phyloP scores from a whole-genome alignment of 2,329 filamentous ascomycete genomes.

The Ophiostoma sp. region DNA sequence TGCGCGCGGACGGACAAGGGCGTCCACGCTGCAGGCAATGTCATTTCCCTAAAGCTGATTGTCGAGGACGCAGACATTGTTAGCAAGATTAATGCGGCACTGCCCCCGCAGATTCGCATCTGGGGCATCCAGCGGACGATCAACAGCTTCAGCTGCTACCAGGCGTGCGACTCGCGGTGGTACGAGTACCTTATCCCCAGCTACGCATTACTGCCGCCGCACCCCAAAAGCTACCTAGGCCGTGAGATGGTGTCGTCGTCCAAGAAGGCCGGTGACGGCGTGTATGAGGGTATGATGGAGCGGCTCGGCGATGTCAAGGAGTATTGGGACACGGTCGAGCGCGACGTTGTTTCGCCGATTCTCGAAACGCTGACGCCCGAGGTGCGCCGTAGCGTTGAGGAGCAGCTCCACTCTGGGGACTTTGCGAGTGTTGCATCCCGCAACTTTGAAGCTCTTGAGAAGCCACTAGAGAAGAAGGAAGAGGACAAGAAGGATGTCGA shows the following conservation, averaged over 20 bases:
- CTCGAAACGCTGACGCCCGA: constrained; percentile 58
- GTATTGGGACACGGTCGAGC: constrained; percentile 80
- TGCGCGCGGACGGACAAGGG: constrained; percentile 97
- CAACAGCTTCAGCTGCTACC: constrained; percentile 90
- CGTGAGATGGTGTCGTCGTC: constrained; percentile 75
- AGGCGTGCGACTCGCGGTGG: constrained; percentile 88
- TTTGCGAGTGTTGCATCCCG: neutral
- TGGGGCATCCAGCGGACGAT: constrained; percentile 91
- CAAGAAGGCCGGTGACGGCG: constrained; percentile 39
- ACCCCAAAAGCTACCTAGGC: constrained; percentile 79
- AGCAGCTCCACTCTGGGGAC: constrained; percentile 49
- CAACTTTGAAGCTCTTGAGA: constrained; percentile 7
- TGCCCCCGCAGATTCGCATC: constrained; percentile 84
- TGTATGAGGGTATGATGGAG: constrained; percentile 61
- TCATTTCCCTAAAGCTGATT: constrained; percentile 92
- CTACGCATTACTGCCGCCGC: constrained; percentile 85
- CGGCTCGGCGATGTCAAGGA: constrained; percentile 70
- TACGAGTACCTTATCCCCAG: constrained; percentile 97
- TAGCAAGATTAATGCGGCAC: constrained; percentile 79
- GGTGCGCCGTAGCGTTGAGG: constrained; percentile 56
- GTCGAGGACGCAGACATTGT: constrained; percentile 85
- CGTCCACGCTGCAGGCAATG: constrained; percentile 90
- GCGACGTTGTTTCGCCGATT: constrained; percentile 70
- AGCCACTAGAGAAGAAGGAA: neutral
- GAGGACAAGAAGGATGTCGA: constrained; percentile 18